Base-by-base conservation (phyloP, 768 basidiomycete species). In the Mycena olivaceomarginata region DNA sequence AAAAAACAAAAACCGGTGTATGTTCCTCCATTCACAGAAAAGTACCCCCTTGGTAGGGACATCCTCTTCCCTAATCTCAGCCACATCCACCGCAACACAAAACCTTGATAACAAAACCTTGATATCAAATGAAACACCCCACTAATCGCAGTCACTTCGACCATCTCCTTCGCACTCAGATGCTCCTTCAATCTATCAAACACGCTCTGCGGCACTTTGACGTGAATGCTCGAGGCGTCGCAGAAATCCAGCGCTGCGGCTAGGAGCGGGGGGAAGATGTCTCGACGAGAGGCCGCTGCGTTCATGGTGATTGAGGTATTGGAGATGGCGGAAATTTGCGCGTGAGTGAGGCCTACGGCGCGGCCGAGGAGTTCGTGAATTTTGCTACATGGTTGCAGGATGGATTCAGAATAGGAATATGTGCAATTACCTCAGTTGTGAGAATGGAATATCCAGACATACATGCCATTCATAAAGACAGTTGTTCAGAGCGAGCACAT, bases 1-100 rank as follows among this genome's bases (percentile, higher is more conserved):
- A n/a, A n/a, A n/a, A n/a, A n/a, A n/a, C n/a, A n/a, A n/a, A n/a
- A n/a, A n/a, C n/a, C n/a, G n/a, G n/a, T n/a, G n/a, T n/a, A n/a
- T n/a, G n/a, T n/a, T n/a, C n/a, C n/a, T n/a, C n/a, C n/a, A n/a
- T n/a, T n/a, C n/a, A n/a, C n/a, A n/a, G n/a, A n/a, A n/a, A n/a
- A n/a, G n/a, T n/a, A n/a, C n/a, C n/a, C n/a, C n/a, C n/a, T n/a
- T 11, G 37, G 65, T 67, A 37, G 65, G 46, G 65, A 67, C 22
- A 22, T 67, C 46, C 15, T 67, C 65, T 25, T 67, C 67, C 53
- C 67, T 51, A 22, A 68, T 51, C 51, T 57, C 53, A 18, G 51
- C 67, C 39, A 68, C 67, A 68, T 68, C 67, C 67, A 68, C 56
- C 39, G 67, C 67, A 56, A 68, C 67, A n/a, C n/a, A n/a, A n/a